Base-by-base conservation (phyloP, 495 filamentous ascomycete species). In the Neurospora hispaniola region DNA sequence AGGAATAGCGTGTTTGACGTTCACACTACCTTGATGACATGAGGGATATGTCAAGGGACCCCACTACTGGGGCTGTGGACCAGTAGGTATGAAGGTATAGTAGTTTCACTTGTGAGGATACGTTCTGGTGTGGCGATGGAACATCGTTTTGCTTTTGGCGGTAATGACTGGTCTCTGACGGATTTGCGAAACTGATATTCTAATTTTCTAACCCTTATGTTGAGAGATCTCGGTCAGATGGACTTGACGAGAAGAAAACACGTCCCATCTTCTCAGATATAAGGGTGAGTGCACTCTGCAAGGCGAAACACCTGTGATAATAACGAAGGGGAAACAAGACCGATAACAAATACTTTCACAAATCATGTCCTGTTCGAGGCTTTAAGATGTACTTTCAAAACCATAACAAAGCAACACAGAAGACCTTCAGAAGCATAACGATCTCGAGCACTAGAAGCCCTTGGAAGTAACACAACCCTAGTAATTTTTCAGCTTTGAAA, bases 1-100 rank as follows among this genome's bases (percentile, higher is more conserved):
- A 84, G 92, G 54, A 97, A 97, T 81, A 89, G 87, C 46, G 89
- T 97, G 20, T 97, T 98, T 81, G 89, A 96, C 81, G 87, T 94
- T 8, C 84, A 83, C 23, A 79, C 81, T 3, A 72, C 71, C 6
- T 71, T 78, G 75, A 38, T 76, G 71, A 39, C 43, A 8, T 80
- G 68, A 74, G 1, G 3, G 35, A 38, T 38, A 1, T 39, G 9
- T 20, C 11, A 16, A 54, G 11, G 6, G 54, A 59, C 35, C 14
- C 4, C 2, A 62, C 0, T 31, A 27, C 23, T 62, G 54, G 0
- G 54, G 54, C 8, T 1, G 23, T 62, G 16, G 12, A 16, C 14
- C 0, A 12, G 5, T 38, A 27, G 43, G 42, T 39, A 23, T 71
- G 23, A 16, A 1, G 5, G 12, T 8, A 62, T 31, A 6, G 0